Base-by-base conservation (phyloP, 805 yeast species). In the Lachancea quebecensis region DNA sequence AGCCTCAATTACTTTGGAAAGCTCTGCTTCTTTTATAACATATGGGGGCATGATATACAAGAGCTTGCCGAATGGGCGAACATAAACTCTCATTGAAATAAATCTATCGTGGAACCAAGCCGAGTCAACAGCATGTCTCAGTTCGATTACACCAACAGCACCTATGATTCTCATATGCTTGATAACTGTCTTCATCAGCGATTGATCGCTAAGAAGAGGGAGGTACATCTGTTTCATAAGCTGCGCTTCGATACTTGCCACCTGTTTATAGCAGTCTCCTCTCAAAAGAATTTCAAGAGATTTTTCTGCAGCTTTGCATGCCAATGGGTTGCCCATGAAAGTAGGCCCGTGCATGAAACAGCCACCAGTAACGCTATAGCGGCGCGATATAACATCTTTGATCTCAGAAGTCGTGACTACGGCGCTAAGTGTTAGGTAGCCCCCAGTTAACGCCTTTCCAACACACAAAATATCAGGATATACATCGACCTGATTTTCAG, bases 261-360 rank as follows among this genome's bases (percentile, higher is more conserved):
- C 56, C 39, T 55, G 60, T 9, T 15, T 10, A 15, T 45, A 49
- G 61, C 63, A 58, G 2, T 49, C 43, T 11, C 54, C 57, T 43
- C 53, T 49, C 40, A 45, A 30, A 25, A 59, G 31, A 10, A 59
- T 50, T n/a, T 59, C 60, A 17, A 59, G 18, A 7, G 55, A 50
- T 35, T 46, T 51, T 36, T 45, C 48, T n/a, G 62, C 61, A 9
- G 52, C 54, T 10, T 58, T 39, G 40, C 62, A 59, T 6, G 60
- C 59, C 30, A 59, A 45, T 2, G 63, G 60, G 41, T 55, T 60
- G 8, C 55, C 63, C 59, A 55, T 57, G 39, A 57, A 60, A 0
- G 65, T 60, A 21, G 62, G 60, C 2, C 63, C 62, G 41, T 58
- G 63, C 64, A 58, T 58, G 34, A 59, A 50, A 34, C 51, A 43